Evolutionary conservation across 2,329 filamentous ascomycete genomes (phyloP), one percentile per base, ranked within the genome.

Genomic region (Penicillium capsulatum): DNA sequence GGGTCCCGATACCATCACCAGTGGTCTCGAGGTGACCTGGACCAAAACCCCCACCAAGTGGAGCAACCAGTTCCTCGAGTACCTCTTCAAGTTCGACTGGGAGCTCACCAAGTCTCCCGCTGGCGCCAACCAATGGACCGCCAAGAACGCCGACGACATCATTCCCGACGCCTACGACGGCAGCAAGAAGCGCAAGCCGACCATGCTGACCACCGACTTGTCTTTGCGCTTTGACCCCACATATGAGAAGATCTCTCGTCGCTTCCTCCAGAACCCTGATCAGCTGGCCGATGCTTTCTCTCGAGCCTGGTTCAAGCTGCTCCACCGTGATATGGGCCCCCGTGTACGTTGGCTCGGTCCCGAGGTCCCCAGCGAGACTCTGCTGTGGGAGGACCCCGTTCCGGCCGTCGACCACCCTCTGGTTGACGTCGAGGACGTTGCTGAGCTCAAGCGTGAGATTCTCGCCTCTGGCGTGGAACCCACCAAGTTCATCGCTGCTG

Each of bases 241-340:
- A 6, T 90, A 86, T 68, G 81, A 84, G 69, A 87, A 87, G 77
- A 85, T 90, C 60, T 77, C 82, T 13, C 77, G 80, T 37, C 76
- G 74, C 54, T 89, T 80, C 76, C 69, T 83, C 32, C 77, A 80
- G 51, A 69, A 89, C 67, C 81, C 81, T 2, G 74, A 84, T 31
- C 67, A 86, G 70, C 74, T 89, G 27, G 74, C 73, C 38, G 79
- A 87, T 45, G 80, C 76, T 7, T 90, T 89, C 57, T 72, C 76
- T 15, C 77, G 79, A 34, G 85, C 85, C 10, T 90, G 85, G 85
- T 90, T 86, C 77, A 89, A 90, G 78, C 76, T 90, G 29, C 73
- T 84, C 22, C 85, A 90, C 70, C 84, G 85, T 69, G 85, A 89
- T 62, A 77, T 90, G 68, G 85, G 85, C 11, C 85, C 85, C 30